Evolutionary conservation across 192 early-diverging fungal species (phyloP).

Genomic region (Entophlyctis luteolus): DNA sequence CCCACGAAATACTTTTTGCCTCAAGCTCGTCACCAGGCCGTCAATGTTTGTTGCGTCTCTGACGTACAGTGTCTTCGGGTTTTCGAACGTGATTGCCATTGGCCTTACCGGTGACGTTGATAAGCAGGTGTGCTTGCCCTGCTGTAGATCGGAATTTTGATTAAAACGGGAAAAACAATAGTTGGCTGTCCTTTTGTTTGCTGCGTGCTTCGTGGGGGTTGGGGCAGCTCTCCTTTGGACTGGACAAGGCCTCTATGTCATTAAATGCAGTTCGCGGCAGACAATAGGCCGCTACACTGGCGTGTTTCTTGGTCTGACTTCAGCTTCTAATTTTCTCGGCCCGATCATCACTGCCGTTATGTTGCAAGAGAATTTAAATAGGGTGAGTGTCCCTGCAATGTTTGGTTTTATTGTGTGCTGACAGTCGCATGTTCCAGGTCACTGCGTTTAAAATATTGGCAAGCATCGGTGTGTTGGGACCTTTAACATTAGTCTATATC

Average conservation of each 20-base stretch:
- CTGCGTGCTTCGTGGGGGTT: constrained; percentile 1
- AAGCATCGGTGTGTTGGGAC: constrained; percentile 13
- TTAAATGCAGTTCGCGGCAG: not conserved
- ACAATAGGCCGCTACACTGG: constrained; percentile 19
- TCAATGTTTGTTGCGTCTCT: constrained; percentile 18
- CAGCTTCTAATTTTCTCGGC: not conserved
- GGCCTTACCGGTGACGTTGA: not conserved
- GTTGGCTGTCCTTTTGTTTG: constrained; percentile 8
- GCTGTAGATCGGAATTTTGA: not conserved
- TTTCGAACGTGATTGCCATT: constrained; percentile 9
- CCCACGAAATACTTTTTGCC: not conserved
- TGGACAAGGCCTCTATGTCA: constrained; percentile 15
- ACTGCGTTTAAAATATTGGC: constrained; percentile 20
- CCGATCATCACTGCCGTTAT: constrained; percentile 7
- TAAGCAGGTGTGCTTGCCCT: not conserved
- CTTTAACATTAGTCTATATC: constrained; percentile 17
- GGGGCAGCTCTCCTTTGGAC: constrained; percentile 19
- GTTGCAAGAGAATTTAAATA: constrained; percentile 11
- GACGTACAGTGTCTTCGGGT: constrained; percentile 15
- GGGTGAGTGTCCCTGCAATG: not conserved
- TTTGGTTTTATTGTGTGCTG: not conserved
- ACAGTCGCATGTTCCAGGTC: not conserved
- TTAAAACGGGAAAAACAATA: too few relatives aligned
- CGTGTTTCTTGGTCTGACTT: constrained; percentile 13
- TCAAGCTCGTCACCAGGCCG: not conserved